A percentile compares a stretch with the other conserved stretches of the same genome.
Conservation (phyloP, 2,329 filamentous ascomycete genomes). For the Parastagonospora nodorum region DNA sequence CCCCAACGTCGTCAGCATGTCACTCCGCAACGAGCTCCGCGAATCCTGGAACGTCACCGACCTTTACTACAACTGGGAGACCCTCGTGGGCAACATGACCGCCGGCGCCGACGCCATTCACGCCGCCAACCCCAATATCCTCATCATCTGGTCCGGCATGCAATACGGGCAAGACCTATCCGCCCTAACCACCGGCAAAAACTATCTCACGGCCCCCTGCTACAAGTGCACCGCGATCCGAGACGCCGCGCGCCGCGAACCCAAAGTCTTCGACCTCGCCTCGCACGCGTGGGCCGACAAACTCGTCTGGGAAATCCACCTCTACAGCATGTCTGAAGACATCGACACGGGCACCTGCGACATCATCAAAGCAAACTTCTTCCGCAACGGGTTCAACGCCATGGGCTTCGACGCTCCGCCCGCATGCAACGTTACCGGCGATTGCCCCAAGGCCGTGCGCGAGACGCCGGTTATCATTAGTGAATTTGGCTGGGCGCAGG, state of each 20-base stretch:
- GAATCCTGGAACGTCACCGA: slow-evolving; percentile 35
- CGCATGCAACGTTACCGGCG: slow-evolving; percentile 42
- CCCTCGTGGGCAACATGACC: slow-evolving; percentile 49
- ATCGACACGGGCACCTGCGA: slow-evolving; percentile 54
- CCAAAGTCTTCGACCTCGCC: slow-evolving; percentile 54
- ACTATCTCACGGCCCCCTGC: slow-evolving; percentile 45
- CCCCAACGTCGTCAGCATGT: slow-evolving; percentile 60
- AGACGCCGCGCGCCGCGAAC: slow-evolving; percentile 51
- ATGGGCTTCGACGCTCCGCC: slow-evolving; percentile 42
- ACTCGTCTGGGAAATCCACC: slow-evolving; percentile 65
- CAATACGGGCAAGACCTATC: slow-evolving; percentile 60
- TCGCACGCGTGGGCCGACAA: slow-evolving; percentile 58
- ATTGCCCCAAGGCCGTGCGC: slow-evolving; percentile 41
- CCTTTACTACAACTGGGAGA: slow-evolving; percentile 39
- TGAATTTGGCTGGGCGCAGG: slow-evolving; percentile 47
- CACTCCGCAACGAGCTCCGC: slow-evolving; percentile 63
- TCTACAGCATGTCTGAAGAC: slow-evolving; percentile 53
- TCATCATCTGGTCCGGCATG: slow-evolving; percentile 61
- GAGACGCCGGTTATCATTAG: slow-evolving; percentile 45
- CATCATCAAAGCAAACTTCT: slow-evolving; percentile 56
- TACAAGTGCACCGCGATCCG: slow-evolving; percentile 49
- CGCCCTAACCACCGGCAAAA: slow-evolving; percentile 43
- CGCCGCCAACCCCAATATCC: slow-evolving; percentile 56
- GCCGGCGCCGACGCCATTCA: slow-evolving; percentile 58
- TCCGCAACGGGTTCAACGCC: slow-evolving; percentile 58